These are phyloP conservation scores for Daedaleopsis sinensis DNA, from an alignment of 768 basidiomycete species.

Conservation along the genomic window DNA sequence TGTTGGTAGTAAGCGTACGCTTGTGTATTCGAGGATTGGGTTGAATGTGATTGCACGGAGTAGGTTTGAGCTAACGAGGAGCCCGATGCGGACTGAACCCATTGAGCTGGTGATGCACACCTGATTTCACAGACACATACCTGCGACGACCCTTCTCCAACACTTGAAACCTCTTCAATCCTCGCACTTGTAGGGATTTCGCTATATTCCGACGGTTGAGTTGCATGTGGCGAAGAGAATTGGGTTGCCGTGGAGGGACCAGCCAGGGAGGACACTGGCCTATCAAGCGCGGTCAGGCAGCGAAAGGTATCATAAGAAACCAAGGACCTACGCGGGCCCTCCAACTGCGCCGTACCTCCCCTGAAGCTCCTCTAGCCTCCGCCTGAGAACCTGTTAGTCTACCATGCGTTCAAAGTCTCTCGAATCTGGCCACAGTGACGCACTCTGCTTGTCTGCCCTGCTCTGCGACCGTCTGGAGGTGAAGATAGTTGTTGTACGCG, in stretches of 20 bases:
- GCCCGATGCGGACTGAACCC: too few species aligned
- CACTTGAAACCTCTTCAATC: constrained; percentile 33
- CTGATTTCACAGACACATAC: constrained; percentile 6
- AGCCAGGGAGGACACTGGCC: not conserved
- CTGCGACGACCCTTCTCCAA: not conserved
- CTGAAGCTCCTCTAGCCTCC: constrained; percentile 8
- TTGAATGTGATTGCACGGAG: too few species aligned
- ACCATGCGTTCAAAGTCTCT: not conserved
- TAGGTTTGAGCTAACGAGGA: too few species aligned
- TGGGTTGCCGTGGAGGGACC: not conserved
- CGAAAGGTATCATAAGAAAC: too few species aligned
- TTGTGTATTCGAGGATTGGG: too few species aligned
- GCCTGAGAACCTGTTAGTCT: not conserved
- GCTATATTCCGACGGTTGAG: too few species aligned
- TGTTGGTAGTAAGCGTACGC: too few species aligned
- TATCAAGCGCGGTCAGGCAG: too few species aligned
- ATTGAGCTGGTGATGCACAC: not conserved
- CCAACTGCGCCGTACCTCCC: not conserved
- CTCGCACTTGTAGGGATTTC: constrained; percentile 35
- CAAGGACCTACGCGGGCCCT: not conserved
- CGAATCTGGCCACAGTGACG: constrained; percentile 15
- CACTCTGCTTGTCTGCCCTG: constrained; percentile 52
- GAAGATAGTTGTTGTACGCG: constrained; percentile 37
- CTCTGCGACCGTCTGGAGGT: constrained; percentile 39
- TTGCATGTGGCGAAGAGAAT: too few species aligned